Evolutionary conservation across 2,329 filamentous ascomycete species (phyloP).

Genomic region (Triangularia setosa): DNA sequence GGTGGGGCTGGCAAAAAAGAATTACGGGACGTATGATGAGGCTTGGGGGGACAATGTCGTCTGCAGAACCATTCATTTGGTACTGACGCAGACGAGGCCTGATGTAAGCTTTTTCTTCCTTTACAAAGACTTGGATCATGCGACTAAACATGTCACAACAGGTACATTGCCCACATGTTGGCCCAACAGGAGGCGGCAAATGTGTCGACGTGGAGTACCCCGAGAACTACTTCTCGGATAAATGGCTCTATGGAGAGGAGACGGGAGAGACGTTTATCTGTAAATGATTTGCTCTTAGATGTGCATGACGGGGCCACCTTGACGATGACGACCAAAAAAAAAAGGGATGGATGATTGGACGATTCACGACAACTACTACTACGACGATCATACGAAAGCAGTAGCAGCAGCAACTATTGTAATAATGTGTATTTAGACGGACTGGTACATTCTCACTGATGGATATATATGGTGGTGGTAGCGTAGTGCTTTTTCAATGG

Average conservation of each 20-base stretch:
- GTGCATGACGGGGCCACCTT: not conserved
- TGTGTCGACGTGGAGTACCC: constrained; percentile 27
- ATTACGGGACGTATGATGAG: constrained; percentile 39
- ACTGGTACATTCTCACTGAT: not conserved
- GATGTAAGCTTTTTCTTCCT: constrained; percentile 23
- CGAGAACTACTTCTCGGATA: constrained; percentile 27
- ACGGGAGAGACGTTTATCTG: constrained; percentile 29
- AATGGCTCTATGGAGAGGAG: constrained; percentile 23
- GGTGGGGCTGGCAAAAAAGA: constrained; percentile 30
- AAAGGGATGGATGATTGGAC: not conserved
- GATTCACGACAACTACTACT: not conserved
- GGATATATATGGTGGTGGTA: not conserved
- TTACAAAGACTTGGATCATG: not conserved
- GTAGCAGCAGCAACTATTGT: not conserved
- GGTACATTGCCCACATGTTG: constrained; percentile 31
- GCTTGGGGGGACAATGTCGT: constrained; percentile 43
- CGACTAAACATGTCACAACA: constrained; percentile 9
- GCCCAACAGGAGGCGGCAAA: constrained; percentile 30
- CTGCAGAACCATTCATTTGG: constrained; percentile 39
- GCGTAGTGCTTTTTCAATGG: not conserved
- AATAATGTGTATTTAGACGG: not conserved
- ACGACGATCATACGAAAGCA: not conserved
- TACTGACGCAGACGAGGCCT: constrained; percentile 32
- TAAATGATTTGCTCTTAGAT: constrained; percentile 6
- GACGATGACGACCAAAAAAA: not conserved